Evolutionary conservation across 1,284 basidiomycete genomes (phyloP).

Genomic region (Waitea zeae): DNA sequence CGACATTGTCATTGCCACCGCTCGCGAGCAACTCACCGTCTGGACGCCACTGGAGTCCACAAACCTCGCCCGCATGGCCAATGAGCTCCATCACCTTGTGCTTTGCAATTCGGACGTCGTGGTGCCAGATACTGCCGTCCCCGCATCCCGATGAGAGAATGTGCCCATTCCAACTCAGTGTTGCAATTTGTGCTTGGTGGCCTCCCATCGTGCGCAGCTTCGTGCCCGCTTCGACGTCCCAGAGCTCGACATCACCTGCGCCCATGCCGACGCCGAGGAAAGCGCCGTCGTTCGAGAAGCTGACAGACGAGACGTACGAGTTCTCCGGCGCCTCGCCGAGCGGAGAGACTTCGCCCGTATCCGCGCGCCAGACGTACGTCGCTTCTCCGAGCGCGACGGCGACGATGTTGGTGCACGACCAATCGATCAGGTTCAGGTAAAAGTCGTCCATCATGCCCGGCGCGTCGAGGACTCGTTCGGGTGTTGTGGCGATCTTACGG

Average conservation of each 20-base stretch:
- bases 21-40: constrained; percentile 85
- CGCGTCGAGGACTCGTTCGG: constrained; percentile 87
- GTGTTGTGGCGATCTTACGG: constrained; percentile 69
- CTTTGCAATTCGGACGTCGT: constrained; percentile 74
- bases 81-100: constrained; percentile 84
- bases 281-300: constrained; percentile 78
- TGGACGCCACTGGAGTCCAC: constrained; percentile 65
- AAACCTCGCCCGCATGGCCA: constrained; percentile 84
- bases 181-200: constrained; percentile 67
- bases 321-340: constrained; percentile 65
- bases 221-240: constrained; percentile 74
- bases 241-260: constrained; percentile 84
- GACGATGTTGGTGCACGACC: constrained; percentile 77
- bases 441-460: constrained; percentile 94
- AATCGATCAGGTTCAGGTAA: constrained; percentile 88
- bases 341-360: constrained; percentile 68
- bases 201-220: constrained; percentile 82
- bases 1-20: constrained; percentile 92
- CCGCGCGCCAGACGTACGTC: constrained; percentile 89
- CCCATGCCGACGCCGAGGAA: constrained; percentile 82
- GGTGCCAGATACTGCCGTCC: constrained; percentile 88
- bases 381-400: constrained; percentile 74
- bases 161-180: constrained; percentile 75
- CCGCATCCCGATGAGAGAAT: constrained; percentile 77
- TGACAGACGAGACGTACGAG: constrained; percentile 61